Conservation (phyloP, 2,329 filamentous ascomycete species). For the Zasmidium citrigriseum region DNA sequence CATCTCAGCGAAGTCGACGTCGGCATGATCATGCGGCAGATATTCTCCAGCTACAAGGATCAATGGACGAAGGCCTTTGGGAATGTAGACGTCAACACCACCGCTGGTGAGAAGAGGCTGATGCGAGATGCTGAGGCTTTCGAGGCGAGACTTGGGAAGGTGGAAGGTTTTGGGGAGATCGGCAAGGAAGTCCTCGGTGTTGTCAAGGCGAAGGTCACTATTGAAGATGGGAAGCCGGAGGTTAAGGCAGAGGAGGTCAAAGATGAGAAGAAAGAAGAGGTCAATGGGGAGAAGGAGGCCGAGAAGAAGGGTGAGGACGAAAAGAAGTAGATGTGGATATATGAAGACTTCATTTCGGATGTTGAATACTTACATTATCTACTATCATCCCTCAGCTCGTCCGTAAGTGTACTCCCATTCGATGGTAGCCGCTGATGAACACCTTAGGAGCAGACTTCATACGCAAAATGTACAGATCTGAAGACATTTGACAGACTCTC, state of each 20-base stretch:
- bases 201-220: slow-evolving; percentile 53
- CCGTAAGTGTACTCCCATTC: too few species aligned
- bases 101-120: slow-evolving; percentile 74
- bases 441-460: too few species aligned
- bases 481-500: too few species aligned
- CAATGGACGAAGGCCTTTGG: slow-evolving; percentile 73
- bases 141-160: slow-evolving; percentile 67
- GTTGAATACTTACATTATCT: too few species aligned
- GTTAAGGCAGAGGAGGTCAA: slow-evolving; percentile 6
- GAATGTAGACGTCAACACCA: slow-evolving; percentile 65
- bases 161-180: slow-evolving; percentile 73
- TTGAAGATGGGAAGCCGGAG: slow-evolving; percentile 14
- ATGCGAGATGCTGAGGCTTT: slow-evolving; percentile 75
- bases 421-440: too few species aligned
- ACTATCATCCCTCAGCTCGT: too few species aligned
- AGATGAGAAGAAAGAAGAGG: slow-evolving; percentile 7
- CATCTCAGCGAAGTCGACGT: slow-evolving; percentile 77
- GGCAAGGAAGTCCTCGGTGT: slow-evolving; percentile 45
- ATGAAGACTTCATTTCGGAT: neutral
- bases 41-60: slow-evolving; percentile 79
- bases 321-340: neutral
- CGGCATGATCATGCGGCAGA: slow-evolving; percentile 79
- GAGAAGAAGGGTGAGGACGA: slow-evolving; percentile 1
- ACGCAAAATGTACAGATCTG: too few species aligned
- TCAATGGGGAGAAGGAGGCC: neutral